Evolutionary conservation across 2,329 filamentous ascomycete species (phyloP).

Genomic region (Exophiala spinifera): DNA sequence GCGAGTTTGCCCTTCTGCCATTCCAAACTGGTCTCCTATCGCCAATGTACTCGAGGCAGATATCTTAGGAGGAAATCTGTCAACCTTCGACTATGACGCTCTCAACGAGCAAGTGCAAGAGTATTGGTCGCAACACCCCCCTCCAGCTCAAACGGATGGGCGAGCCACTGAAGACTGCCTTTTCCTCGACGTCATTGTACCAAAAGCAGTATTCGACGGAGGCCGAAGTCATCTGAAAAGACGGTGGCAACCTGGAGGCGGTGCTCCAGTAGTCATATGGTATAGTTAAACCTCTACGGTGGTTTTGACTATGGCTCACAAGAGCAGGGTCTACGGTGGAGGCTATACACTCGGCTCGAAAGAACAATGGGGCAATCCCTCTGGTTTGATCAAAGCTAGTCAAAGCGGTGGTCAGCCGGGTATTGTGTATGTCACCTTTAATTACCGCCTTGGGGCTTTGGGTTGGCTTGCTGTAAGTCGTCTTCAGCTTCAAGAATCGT

Average conservation of each 20-base stretch:
- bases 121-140: conserved; percentile 16
- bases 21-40: conserved; percentile 44
- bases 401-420: conserved; percentile 38
- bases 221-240: conserved; percentile 35
- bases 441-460: conserved; percentile 49
- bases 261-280: conserved; percentile 39
- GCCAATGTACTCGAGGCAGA: conserved; percentile 35
- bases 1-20: conserved; percentile 46
- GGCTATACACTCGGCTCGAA: conserved; percentile 43
- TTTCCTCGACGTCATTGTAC: conserved; percentile 39
- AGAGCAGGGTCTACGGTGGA: conserved; percentile 48
- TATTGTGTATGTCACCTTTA: conserved; percentile 48
- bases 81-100: conserved; percentile 32
- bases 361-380: conserved; percentile 36
- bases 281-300: conserved; percentile 29
- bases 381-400: conserved; percentile 43
- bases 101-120: conserved; percentile 25
- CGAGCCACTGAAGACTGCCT: conserved; percentile 38
- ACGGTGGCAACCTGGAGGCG: conserved; percentile 31
- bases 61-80: conserved; percentile 30
- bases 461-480: conserved; percentile 41
- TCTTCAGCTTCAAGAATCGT: conserved; percentile 47
- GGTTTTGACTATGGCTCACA: conserved; percentile 29
- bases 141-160: conserved; percentile 36
- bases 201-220: conserved; percentile 34